phyloP scores from a whole-genome alignment of 805 yeast species.

The Saccharomycopsis guyanensis region DNA sequence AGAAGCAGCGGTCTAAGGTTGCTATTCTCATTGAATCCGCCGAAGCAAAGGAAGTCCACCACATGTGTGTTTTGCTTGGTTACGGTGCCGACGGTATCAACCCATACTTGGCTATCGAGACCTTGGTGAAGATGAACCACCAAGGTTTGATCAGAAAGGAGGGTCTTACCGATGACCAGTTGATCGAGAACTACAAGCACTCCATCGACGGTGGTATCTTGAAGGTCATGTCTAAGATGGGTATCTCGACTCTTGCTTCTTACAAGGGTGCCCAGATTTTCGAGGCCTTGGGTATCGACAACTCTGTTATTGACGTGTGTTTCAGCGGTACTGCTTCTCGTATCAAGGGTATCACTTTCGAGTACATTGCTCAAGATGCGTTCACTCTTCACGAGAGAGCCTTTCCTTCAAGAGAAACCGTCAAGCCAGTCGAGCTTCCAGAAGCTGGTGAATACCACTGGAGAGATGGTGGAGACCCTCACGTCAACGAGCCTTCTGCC shows the following conservation, averaged over 20 bases:
- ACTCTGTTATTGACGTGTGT: slow-evolving; percentile 90
- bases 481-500: slow-evolving; percentile 90
- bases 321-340: slow-evolving; percentile 97
- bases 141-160: slow-evolving; percentile 62
- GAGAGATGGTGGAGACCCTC: slow-evolving; percentile 98
- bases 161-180: slow-evolving; percentile 43
- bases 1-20: slow-evolving; percentile 92
- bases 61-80: slow-evolving; percentile 87
- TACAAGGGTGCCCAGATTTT: slow-evolving; percentile 98
- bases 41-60: slow-evolving; percentile 97
- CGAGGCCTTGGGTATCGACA: slow-evolving; percentile 93
- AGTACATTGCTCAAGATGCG: slow-evolving; percentile 94
- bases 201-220: slow-evolving; percentile 87
- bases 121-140: slow-evolving; percentile 72
- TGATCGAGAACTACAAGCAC: slow-evolving; percentile 71
- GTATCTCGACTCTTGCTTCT: slow-evolving; percentile 96
- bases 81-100: slow-evolving; percentile 96
- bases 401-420: slow-evolving; percentile 67
- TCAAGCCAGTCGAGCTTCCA: slow-evolving; percentile 69
- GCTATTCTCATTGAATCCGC: slow-evolving; percentile 90
- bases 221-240: slow-evolving; percentile 99
- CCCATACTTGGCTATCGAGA: slow-evolving; percentile 90
- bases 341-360: slow-evolving; percentile 92
- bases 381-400: slow-evolving; percentile 90
- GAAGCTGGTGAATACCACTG: slow-evolving; percentile 97